Evolutionary conservation across 2,329 filamentous ascomycete genomes (phyloP), one percentile per base, ranked within the genome.

Genomic region (Colletotrichum sp.): DNA sequence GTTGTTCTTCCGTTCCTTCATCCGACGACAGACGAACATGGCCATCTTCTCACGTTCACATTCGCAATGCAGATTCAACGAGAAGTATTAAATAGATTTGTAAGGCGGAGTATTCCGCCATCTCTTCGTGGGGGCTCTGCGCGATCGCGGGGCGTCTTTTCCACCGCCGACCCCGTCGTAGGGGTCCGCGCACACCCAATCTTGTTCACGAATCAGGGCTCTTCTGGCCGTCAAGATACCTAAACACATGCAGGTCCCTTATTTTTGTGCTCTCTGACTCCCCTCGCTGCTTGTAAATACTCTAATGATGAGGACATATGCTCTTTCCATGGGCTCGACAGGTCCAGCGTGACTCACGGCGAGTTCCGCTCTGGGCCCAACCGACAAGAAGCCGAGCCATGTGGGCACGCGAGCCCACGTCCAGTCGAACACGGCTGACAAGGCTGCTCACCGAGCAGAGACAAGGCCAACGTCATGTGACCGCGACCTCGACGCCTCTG

Each of bases 381-480:
- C 22, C 62, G 59, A 62, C 32, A 30, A n/a, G 62, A 64, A 44
- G 32, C 22, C n/a, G 62, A 16, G 22, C 8, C 15, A 12, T 24
- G 36, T 26, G 39, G 39, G 28, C n/a, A 34, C 22, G 24, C 24
- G 26, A 52, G 12, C 26, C 26, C 67, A 48, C 48, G 64, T 68
- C 34, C 24, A 28, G 55, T 30, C 26, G 36, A 64, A 69, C 64
- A 59, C 70, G 39, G 68, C 67, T 39, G 62, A 71, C 71, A 34
- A 71, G 72, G 66, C 66, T 76, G 52, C 28, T 9, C 36, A 18
- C 24, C 6, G 15, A n/a, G 66, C 60, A 62, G 9, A n/a, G 24
- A 26, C 72, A 36, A 75, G 75, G 62, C 60, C 34, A n/a, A 68
- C 15, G 67, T 75, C 75, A 75, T 62, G 75, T 76, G 75, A 76